Conservation (phyloP, 495 filamentous ascomycete genomes). For the Aspergillus bertholletiae region DNA sequence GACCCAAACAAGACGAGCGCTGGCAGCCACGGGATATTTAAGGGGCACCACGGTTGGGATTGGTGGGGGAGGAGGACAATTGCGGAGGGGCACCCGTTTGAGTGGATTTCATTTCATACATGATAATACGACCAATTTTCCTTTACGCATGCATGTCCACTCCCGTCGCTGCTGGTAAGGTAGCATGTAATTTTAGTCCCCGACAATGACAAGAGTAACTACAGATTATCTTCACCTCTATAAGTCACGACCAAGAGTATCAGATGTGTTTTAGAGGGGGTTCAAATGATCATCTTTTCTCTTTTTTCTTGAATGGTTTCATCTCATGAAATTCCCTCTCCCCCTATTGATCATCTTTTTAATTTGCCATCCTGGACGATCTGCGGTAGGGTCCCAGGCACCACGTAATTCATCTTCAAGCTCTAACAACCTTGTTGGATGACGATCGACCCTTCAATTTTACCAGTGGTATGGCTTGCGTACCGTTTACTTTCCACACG, state of each 20-base stretch:
- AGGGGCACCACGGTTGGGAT: not conserved
- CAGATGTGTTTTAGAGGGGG: not conserved
- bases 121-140: too few relatives aligned
- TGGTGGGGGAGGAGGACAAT: not conserved
- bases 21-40: not conserved
- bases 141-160: too few relatives aligned
- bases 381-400: not conserved
- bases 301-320: not conserved
- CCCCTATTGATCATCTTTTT: not conserved
- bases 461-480: not conserved
- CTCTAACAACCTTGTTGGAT: not conserved
- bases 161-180: not conserved
- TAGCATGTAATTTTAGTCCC: not conserved
- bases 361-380: not conserved
- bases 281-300: not conserved
- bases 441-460: conserved; percentile 1
- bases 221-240: too few relatives aligned
- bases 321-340: not conserved
- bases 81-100: not conserved
- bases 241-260: too few relatives aligned
- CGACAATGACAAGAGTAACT: too few relatives aligned
- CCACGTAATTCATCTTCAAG: not conserved
- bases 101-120: not conserved
- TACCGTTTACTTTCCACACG: not conserved
- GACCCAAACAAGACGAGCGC: not conserved